Base-by-base conservation (phyloP, 805 yeast species). In the Nakazawaea peltata region DNA sequence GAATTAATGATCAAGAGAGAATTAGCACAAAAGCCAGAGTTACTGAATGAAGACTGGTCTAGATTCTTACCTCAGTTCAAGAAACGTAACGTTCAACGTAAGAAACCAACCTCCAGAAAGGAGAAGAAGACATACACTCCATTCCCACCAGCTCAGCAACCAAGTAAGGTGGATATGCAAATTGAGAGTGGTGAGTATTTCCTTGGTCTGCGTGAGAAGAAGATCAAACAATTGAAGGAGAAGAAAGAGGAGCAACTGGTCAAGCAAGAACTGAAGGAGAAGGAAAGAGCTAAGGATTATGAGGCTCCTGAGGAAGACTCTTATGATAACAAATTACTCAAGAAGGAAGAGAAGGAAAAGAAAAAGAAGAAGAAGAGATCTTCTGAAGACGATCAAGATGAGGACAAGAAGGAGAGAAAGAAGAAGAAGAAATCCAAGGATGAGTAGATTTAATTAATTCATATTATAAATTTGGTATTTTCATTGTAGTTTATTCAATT, bases 111-210 rank as follows among this genome's bases (percentile, higher is more conserved):
- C 23, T 72, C 66, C 48, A 78, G 57, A 33, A 54, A 52, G 45
- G 62, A 59, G 36, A 70, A 74, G 67, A 88, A 81, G 61, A 79
- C 76, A 3, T 90, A 90, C 74, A 92, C 98, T 23, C 97, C 98
- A 54, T 92, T 92, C 87, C 98, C 98, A 65, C 97, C 98, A 49
- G 83, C 85, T 34, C 98, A 85, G 63, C 74, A 77, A 46, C 98
- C 97, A 53, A 81, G 97, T 69, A 88, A 92, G 83, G 69, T 92
- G 60, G 98, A 92, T 74, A 66, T 88, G 56, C 94, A 87, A 65
- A 87, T 92, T 60, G 98, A 92, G 61, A 79, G 94, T 67, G 98
- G 98, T 74, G 98, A 92, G 60, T 92, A 86, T 63, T 92, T 92
- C 75, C 69, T 92, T 63, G 83, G 86, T 41, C 82, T 85, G 65